Base-by-base conservation (phyloP, 495 filamentous ascomycete genomes). In the Chaetomium tenue region DNA sequence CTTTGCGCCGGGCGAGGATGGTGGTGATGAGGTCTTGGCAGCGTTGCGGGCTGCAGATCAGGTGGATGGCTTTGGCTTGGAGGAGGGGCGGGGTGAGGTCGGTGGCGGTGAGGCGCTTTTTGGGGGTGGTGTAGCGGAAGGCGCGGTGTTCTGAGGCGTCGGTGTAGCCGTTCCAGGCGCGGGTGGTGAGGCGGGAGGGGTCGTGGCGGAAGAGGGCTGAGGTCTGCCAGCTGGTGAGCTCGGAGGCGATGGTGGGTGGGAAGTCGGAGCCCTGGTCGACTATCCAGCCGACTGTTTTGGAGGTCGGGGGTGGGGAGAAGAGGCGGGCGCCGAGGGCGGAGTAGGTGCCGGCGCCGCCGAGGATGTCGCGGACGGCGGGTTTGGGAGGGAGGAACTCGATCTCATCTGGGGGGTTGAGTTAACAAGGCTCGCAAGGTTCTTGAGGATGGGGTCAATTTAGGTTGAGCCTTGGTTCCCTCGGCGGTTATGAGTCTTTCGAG, bases 191-290 rank as follows among this genome's bases (percentile, higher is more conserved):
- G 39, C 91, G 84, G 3, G 83, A 72, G 8, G 82, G 82, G 15
- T 88, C 85, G 57, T 85, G 78, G 39, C 93, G 83, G 61, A 96
- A 78, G 18, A 89, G 63, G 57, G 85, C 87, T 6, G 83, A 82
- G 9, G 92, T 96, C 16, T 84, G 77, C 90, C 94, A 96, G 23
- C 82, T 78, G 28, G 81, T 72, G 64, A 98, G 84, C 5, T 80
- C 76, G 15, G 80, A 70, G 53, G 86, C 82, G 42, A 94, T 79
- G 25, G 83, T 76, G 1, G 77, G 40, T 0, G 93, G 92, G 66
- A 98, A 97, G 77, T 98, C 94, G 23, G 83, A 85, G 50, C 94
- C 94, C 63, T 84, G 83, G 76, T 98, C 94, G 39, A 98, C 86
- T 63, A 97, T 89, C 91, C 92, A 96, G 64, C 91, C 93, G 25